A percentile compares a stretch with the other conserved stretches of the same genome.
Evolutionary conservation across 768 basidiomycete species (phyloP).

Genomic region (Mycena vitilis): DNA sequence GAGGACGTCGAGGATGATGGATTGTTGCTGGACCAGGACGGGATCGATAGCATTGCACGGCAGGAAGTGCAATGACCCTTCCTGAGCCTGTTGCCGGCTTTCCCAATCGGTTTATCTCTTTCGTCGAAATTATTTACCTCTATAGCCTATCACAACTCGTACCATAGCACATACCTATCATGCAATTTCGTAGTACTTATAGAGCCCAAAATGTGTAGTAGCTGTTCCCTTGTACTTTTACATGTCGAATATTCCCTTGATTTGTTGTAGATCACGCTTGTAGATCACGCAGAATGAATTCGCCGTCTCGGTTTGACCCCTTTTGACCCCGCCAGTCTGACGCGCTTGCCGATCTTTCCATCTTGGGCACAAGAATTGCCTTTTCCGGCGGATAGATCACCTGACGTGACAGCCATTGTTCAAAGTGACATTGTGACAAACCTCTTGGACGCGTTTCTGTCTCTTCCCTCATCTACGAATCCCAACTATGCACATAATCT

Average conservation of each 20-base stretch:
- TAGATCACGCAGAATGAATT: neutral
- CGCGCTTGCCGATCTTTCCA: neutral
- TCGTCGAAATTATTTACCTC: conserved; percentile 11
- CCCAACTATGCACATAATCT: conserved; percentile 27
- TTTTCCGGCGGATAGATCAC: neutral
- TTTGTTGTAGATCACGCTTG: neutral
- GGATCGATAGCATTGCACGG: conserved; percentile 36
- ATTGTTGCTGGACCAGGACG: conserved; percentile 36
- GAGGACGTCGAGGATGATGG: conserved; percentile 37
- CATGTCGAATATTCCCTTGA: neutral
- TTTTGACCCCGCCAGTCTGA: no score
- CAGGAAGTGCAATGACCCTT: conserved; percentile 34
- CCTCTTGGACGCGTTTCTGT: neutral
- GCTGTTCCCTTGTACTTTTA: conserved; percentile 24
- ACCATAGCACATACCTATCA: conserved; percentile 13
- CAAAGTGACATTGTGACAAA: conserved; percentile 1
- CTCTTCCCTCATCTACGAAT: neutral
- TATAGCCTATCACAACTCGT: conserved; percentile 21
- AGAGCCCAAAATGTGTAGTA: conserved; percentile 4
- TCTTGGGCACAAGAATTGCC: neutral
- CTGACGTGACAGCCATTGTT: conserved; percentile 6
- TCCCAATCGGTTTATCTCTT: neutral
- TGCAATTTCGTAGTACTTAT: conserved; percentile 5
- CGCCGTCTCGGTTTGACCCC: no score
- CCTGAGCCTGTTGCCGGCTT: conserved; percentile 16